phyloP scores from a whole-genome alignment of 352 stramenopile genomes.

The Halophytophthora polymorphica region DNA sequence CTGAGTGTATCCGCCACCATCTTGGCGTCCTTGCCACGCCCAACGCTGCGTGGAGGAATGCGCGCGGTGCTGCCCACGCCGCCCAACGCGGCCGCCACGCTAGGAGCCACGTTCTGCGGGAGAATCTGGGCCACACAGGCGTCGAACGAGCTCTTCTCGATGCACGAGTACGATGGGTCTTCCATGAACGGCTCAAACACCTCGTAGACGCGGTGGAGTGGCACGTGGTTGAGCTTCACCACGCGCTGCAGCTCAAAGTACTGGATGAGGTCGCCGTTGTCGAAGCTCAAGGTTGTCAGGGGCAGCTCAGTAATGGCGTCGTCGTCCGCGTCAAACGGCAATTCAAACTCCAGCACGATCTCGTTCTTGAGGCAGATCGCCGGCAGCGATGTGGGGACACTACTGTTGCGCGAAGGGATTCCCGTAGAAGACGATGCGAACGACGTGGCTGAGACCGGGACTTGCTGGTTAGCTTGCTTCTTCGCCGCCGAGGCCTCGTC shows the following conservation, averaged over 20 bases:
- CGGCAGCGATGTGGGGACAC: conserved; percentile 57
- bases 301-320: conserved; percentile 64
- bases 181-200: conserved; percentile 77
- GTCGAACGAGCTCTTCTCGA: conserved; percentile 83
- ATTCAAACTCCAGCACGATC: conserved; percentile 79
- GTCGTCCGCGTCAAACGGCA: conserved; percentile 63
- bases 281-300: conserved; percentile 66
- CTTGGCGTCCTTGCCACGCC: conserved; percentile 63
- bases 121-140: conserved; percentile 63
- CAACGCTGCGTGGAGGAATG: conserved; percentile 56
- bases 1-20: conserved; percentile 76
- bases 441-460: conserved; percentile 27
- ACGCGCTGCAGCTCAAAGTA: conserved; percentile 78
- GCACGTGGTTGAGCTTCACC: conserved; percentile 67
- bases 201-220: conserved; percentile 62
- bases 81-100: conserved; percentile 55
- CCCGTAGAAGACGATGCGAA: conserved; percentile 62
- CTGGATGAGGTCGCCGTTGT: conserved; percentile 83
- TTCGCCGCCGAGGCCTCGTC: not conserved
- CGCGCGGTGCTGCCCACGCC: conserved; percentile 57
- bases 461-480: conserved; percentile 5
- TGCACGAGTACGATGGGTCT: conserved; percentile 38
- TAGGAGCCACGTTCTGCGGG: conserved; percentile 41
- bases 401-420: conserved; percentile 42
- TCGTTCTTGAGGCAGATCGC: conserved; percentile 80